Base-by-base conservation (phyloP, 139 green algal genomes). In the Ettlia oleoabundans region DNA sequence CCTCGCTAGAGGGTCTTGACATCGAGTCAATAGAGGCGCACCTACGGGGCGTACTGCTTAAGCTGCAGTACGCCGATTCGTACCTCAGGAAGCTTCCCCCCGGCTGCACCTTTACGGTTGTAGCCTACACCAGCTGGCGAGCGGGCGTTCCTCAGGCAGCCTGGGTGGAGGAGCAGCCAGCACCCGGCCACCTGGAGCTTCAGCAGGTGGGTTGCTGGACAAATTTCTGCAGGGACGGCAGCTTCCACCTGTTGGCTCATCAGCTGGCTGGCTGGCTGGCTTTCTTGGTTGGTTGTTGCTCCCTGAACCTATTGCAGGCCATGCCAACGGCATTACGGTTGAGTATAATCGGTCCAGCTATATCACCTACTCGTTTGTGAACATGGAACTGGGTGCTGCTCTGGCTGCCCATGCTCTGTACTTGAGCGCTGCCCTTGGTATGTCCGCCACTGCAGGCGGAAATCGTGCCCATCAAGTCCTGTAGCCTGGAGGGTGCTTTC, bases 391-490 rank as follows among this genome's bases (percentile, higher is more conserved):
- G n/a, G n/a, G n/a, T n/a, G n/a, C n/a, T n/a, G n/a, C n/a, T n/a
- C n/a, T n/a, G n/a, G n/a, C n/a, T n/a, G n/a, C n/a, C n/a, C 61
- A 9, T 37, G 61, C 10, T 2, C 61, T 32, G 28, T n/a, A 67
- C 3, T 37, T 3, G 21, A n/a, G 28, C 66, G 6, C 2, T 15
- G 1, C 21, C 40, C 30, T 22, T 5, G 66, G 40, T 38, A 13
- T 55, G 41, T 28, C 2, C 28, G 32, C 1, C 19, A 4, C 21
- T n/a, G 38, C 78, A 69, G 58, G 81, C 43, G 19, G 74, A 80
- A 42, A 72, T 90, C 6, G 58, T 86, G 41, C 87, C 85, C 43
- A 90, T 91, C 53, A 90, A 90, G 64, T 88, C 84, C 73, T 85
- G 69, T 52, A 74, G 47, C 35, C 30, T 88, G 40, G 75, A 63